Base-by-base conservation (phyloP, 305 asterid species). In the Rubia peregrina region DNA sequence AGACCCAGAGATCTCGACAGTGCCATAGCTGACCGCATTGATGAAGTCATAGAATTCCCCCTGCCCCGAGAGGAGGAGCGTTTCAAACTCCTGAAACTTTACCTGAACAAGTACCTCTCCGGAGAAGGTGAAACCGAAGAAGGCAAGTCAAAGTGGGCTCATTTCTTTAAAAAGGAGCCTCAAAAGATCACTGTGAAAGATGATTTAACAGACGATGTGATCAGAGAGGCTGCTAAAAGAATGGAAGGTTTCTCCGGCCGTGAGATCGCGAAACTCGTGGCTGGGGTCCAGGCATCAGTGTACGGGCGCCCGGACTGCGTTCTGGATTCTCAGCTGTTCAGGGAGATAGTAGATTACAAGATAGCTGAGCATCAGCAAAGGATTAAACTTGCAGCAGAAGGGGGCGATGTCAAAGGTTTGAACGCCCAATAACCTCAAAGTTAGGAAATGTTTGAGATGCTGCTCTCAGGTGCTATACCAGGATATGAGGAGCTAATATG, bases 251-350 rank as follows among this genome's bases (percentile, higher is more conserved):
- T 94, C 81, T 94, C 99, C 0, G 99, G 99, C 24, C 86, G 99
- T 11, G 99, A 94, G 85, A 91, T 90, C 30, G 97, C 98, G 30
- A 94, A 94, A 69, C 96, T 94, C 38, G 83, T 94, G 92, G 99
- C 99, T 11, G 82, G 99, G 38, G 89, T 91, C 60, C 99, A 94
- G 74, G 99, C 98, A 14, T 85, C 95, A 5, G 97, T 94, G 0
- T 94, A 91, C 61, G 99, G 97, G 26, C 80, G 96, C 17, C 89
- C 96, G 0, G 92, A 89, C 69, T 94, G 99, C 21, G 83, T 82
- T 61, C 79, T 94, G 65, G 96, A 91, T 80, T 68, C 89, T 5
- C 75, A 78, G 61, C 70, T 94, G 63, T 94, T 94, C 75, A 76
- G 53, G 72, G 97, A 94, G 83, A 78, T 94, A 40, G 95, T 94